Evolutionary conservation across 257 asterid genomes (phyloP).

Genomic region (Leonotis leonurus): DNA sequence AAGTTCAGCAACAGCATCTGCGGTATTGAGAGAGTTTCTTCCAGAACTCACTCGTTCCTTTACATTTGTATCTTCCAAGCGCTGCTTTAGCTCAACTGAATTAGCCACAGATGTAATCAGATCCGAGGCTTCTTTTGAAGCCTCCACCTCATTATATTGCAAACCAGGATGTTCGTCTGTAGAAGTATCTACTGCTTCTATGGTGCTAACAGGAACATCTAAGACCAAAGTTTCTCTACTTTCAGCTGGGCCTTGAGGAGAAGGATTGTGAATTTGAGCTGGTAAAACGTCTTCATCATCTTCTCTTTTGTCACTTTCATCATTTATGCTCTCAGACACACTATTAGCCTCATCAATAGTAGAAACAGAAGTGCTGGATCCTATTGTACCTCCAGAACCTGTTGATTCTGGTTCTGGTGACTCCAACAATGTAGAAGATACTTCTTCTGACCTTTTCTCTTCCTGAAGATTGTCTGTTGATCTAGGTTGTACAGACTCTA

Average conservation of each 20-base stretch:
- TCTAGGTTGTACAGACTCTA: constrained; percentile 29
- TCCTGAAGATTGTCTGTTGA: constrained; percentile 23
- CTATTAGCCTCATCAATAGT: constrained; percentile 24
- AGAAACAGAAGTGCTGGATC: constrained; percentile 21
- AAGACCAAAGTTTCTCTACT: constrained; percentile 36
- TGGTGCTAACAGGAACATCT: constrained; percentile 36
- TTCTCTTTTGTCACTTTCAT: constrained; percentile 28
- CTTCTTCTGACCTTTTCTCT: constrained; percentile 23
- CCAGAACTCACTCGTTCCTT: constrained; percentile 35
- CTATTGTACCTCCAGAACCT: constrained; percentile 28
- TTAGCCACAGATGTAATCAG: constrained; percentile 23
- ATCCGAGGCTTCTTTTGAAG: constrained; percentile 30
- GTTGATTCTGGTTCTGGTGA: constrained; percentile 32
- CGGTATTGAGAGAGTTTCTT: constrained; percentile 33
- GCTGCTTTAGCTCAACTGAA: constrained; percentile 31
- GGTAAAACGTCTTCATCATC: constrained; percentile 33
- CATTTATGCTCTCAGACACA: constrained; percentile 31
- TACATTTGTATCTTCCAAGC: constrained; percentile 27
- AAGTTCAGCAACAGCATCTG: constrained; percentile 46
- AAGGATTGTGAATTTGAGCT: constrained; percentile 30
- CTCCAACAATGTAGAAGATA: constrained; percentile 28
- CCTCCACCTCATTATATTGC: constrained; percentile 30
- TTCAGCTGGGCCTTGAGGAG: constrained; percentile 29
- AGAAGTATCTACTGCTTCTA: constrained; percentile 36
- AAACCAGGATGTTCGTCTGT: constrained; percentile 26